Conservation (phyloP, 2,329 filamentous ascomycete genomes). For the Anthostomella pinea region DNA sequence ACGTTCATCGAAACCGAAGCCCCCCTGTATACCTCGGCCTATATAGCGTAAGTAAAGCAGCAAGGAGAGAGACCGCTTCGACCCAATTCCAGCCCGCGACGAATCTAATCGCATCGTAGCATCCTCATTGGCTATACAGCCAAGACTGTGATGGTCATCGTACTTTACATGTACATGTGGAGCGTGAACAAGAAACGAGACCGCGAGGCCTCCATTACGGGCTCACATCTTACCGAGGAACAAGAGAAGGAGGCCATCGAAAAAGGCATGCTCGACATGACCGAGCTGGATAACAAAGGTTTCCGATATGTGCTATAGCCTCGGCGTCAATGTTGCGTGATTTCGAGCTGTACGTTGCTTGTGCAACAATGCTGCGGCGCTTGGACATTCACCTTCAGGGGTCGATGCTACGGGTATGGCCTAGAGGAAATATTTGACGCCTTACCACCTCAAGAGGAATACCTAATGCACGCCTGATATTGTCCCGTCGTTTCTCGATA, state of each 20-base stretch:
- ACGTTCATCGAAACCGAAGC: conserved; percentile 43
- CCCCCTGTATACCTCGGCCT: conserved; percentile 47
- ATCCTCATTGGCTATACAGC: conserved; percentile 56
- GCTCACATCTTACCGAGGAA: conserved; percentile 29
- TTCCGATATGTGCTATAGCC: conserved; percentile 49
- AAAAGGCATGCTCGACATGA: conserved; percentile 53
- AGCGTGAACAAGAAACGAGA: conserved; percentile 52
- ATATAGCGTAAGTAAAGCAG: conserved; percentile 38
- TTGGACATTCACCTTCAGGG: too few species aligned
- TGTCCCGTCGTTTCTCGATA: too few species aligned
- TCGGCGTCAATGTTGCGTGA: neutral
- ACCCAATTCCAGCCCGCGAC: too few species aligned
- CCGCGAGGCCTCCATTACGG: conserved; percentile 36
- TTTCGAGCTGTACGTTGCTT: too few species aligned
- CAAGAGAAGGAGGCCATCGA: conserved; percentile 51
- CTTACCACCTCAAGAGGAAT: too few species aligned
- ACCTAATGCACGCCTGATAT: too few species aligned
- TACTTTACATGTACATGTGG: conserved; percentile 56
- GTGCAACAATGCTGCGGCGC: too few species aligned
- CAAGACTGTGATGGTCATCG: conserved; percentile 47
- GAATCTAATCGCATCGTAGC: conserved; percentile 31
- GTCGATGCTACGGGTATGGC: too few species aligned
- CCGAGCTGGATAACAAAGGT: conserved; percentile 53
- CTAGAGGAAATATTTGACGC: too few species aligned
- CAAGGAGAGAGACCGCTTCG: neutral